Percentiles rank a stretch among this genome's conserved stretches.
These are phyloP conservation scores for Juglanconis juglandina DNA, from an alignment of 2,329 filamentous ascomycete genomes.

Conservation along the genomic window DNA sequence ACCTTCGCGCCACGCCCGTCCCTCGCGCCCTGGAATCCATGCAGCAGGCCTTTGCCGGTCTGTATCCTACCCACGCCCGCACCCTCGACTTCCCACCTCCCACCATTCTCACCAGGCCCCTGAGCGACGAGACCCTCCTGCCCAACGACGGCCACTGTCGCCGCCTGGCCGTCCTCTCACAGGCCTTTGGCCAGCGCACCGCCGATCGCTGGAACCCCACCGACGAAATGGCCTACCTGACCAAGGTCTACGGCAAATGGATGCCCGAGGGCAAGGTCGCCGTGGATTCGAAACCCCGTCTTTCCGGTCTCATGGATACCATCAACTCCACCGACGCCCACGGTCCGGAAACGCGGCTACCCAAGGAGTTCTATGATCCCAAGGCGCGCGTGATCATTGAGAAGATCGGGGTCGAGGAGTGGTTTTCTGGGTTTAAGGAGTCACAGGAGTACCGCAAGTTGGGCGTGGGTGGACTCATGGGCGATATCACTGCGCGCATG, in stretches of 20 bases:
- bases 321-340: constrained; percentile 87
- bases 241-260: constrained; percentile 73
- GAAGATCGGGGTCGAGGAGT: constrained; percentile 82
- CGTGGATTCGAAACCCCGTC: constrained; percentile 77
- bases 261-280: constrained; percentile 76
- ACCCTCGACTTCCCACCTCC: constrained; percentile 50
- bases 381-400: constrained; percentile 66
- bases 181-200: constrained; percentile 68
- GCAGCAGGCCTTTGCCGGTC: constrained; percentile 70
- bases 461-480: constrained; percentile 80
- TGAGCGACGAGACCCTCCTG: constrained; percentile 72
- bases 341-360: constrained; percentile 72
- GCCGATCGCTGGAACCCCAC: constrained; percentile 72
- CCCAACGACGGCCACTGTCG: constrained; percentile 74
- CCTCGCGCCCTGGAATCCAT: constrained; percentile 74
- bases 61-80: constrained; percentile 61
- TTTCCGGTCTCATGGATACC: constrained; percentile 91
- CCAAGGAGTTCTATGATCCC: constrained; percentile 81
- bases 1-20: constrained; percentile 71
- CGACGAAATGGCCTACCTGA: constrained; percentile 80
- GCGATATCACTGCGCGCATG: constrained; percentile 78
- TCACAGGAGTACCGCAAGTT: constrained; percentile 82
- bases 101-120: constrained; percentile 62
- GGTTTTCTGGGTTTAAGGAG: constrained; percentile 77
- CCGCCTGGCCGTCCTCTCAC: constrained; percentile 65